Evolutionary conservation across 192 early-diverging fungal species (phyloP), one percentile per base, ranked within the genome.

Genomic region (Hyaloraphidium curvatum): DNA sequence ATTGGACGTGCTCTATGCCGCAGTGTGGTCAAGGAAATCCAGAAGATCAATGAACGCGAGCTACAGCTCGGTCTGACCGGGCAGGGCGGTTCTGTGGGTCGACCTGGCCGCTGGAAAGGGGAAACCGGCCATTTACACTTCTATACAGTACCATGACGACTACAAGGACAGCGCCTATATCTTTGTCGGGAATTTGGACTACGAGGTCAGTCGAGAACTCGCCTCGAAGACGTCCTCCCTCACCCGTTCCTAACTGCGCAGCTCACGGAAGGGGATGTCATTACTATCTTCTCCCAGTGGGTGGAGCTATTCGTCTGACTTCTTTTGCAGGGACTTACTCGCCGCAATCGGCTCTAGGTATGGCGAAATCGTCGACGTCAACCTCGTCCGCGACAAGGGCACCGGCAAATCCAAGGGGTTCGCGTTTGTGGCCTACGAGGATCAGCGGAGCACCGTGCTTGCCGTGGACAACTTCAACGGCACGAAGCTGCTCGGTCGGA

Each of bases 381-480:
- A 91, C 52, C 67, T 92, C 33, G 80, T 88, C 28, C 70, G 89
- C 21, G 84, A 95, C 64, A 79, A 82, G 61, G 74, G 84, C 27
- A 89, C 89, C 1, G 89, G 89, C 22, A 80, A 83, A 58, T 75
- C 79, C 37, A 83, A 79, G 43, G 91, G 91, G 2, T 92, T 75
- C 66, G 78, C 71, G 3, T 95, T 95, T 59, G 54, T 95, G 17
- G 83, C 86, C 57, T 95, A 90, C 66, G 82, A 90, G 57, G 89
- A 95, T 72, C 89, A 96, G 60, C 62, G 84, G 50, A 82, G 78
- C 51, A 95, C 91, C 2, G 64, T 89, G 0, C 68, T 97, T 30
- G 87, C 89, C 0, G 93, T 97, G 2, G 93, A 97, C 67, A 97
- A 97, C 64, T 72, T 97, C 29, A 90, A 90, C 62, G 89, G 89